A percentile compares a stretch with the other conserved stretches of the same genome.
These are phyloP conservation scores for Ambrosiella beaveri DNA, from an alignment of 2,329 filamentous ascomycete species.

Conservation along the genomic window DNA sequence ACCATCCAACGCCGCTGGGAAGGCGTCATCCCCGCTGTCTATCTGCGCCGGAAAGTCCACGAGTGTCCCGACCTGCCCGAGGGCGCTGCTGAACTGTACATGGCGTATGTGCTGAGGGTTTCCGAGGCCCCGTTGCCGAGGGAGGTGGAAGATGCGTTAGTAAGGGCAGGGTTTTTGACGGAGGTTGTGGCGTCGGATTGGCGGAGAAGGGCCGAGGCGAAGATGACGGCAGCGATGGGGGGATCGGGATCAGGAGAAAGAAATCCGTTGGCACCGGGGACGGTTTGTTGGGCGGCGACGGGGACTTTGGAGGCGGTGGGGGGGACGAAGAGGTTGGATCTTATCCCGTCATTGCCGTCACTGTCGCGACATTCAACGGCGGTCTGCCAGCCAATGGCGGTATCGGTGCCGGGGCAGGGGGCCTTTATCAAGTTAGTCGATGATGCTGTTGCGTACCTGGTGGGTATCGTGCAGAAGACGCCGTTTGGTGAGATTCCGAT, in stretches of 20 bases:
- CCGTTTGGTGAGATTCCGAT: slow-evolving; percentile 47
- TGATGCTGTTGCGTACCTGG: slow-evolving; percentile 20
- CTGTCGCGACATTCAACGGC: not conserved
- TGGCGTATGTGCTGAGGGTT: slow-evolving; percentile 17
- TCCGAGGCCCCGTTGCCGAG: slow-evolving; percentile 21
- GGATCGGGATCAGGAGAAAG: slow-evolving; percentile 22
- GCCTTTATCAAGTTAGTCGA: slow-evolving; percentile 48
- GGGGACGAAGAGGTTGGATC: slow-evolving; percentile 23
- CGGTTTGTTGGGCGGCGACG: slow-evolving; percentile 9
- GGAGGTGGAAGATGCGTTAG: slow-evolving; percentile 33
- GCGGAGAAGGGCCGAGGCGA: not conserved
- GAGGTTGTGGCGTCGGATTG: slow-evolving; percentile 17
- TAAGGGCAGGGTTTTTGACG: slow-evolving; percentile 52
- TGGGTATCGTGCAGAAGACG: slow-evolving; percentile 37
- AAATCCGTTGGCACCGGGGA: slow-evolving; percentile 34
- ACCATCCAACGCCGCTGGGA: slow-evolving; percentile 46
- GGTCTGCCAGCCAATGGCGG: slow-evolving; percentile 25
- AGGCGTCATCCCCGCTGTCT: slow-evolving; percentile 39
- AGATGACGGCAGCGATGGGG: no score
- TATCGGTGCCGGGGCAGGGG: slow-evolving; percentile 51
- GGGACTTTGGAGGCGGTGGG: slow-evolving; percentile 32
- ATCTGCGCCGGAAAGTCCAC: slow-evolving; percentile 31
- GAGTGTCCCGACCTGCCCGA: slow-evolving; percentile 22
- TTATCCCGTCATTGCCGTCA: slow-evolving; percentile 15
- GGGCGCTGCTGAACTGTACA: slow-evolving; percentile 33